Evolutionary conservation across 345 rosid genomes (phyloP).

Genomic region (Clausena lansium): DNA sequence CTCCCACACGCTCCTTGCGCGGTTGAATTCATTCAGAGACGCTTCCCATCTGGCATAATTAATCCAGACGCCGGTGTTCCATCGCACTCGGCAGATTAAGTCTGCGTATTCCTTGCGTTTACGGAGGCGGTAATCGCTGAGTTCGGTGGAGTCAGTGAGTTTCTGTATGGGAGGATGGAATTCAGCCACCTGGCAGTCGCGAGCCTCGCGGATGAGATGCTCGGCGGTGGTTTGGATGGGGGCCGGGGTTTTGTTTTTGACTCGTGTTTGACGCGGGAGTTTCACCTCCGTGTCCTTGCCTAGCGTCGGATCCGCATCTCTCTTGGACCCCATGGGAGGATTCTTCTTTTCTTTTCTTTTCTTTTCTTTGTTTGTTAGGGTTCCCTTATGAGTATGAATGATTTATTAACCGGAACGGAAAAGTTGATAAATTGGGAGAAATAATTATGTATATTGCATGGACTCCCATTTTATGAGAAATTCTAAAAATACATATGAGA

Average conservation of each 20-base stretch:
- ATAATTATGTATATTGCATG: too few species aligned
- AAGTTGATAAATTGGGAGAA: too few species aligned
- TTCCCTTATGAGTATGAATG: too few species aligned
- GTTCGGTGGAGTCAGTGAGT: conserved; percentile 66
- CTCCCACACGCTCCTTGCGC: conserved; percentile 88
- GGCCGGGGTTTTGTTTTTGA: conserved; percentile 84
- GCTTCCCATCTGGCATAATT: conserved; percentile 94
- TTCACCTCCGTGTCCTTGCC: conserved; percentile 81
- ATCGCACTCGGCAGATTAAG: conserved; percentile 62
- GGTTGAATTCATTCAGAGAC: conserved; percentile 76
- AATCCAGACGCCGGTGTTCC: conserved; percentile 70
- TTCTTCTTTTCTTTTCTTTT: too few species aligned
- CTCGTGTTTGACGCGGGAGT: conserved; percentile 82
- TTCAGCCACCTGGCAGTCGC: conserved; percentile 80
- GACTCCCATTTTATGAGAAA: too few species aligned
- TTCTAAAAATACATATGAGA: too few species aligned
- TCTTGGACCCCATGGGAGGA: conserved; percentile 33
- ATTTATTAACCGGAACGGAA: too few species aligned
- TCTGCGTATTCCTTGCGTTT: conserved; percentile 79
- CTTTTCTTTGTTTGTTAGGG: too few species aligned
- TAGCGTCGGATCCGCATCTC: conserved; percentile 60
- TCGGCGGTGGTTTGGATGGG: conserved; percentile 85
- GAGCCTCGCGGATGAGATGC: conserved; percentile 78
- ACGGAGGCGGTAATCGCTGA: conserved; percentile 64
- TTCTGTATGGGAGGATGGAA: conserved; percentile 82